These are phyloP conservation scores for Rhynchosporium secalis DNA, from an alignment of 2,329 filamentous ascomycete genomes.

Conservation along the genomic window DNA sequence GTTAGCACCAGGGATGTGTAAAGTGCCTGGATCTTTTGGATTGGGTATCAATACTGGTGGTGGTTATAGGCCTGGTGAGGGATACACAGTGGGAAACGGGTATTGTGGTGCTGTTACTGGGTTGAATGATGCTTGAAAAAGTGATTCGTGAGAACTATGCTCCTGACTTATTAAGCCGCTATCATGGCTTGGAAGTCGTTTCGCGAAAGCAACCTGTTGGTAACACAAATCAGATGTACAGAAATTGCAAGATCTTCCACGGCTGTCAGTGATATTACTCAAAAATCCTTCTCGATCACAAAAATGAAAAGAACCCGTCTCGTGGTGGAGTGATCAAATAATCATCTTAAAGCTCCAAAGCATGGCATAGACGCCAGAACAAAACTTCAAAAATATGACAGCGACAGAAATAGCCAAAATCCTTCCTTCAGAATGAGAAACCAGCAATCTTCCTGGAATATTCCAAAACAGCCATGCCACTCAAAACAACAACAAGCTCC, in stretches of 20 bases:
- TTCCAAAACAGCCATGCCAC: conserved; percentile 2
- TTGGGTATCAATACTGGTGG: conserved; percentile 10
- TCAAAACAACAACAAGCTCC: not conserved
- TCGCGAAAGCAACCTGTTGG: no score
- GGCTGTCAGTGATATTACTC: no score
- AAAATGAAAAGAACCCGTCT: no score
- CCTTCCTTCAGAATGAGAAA: not conserved
- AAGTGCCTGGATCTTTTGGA: not conserved
- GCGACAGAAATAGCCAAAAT: not conserved
- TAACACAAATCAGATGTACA: no score
- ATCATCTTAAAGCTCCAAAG: no score
- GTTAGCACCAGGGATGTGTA: not conserved
- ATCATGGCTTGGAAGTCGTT: no score
- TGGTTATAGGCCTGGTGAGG: conserved; percentile 7
- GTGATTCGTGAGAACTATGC: not conserved
- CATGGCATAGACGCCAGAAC: not conserved
- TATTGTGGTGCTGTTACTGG: conserved; percentile 7
- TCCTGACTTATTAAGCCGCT: no score
- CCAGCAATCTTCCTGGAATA: conserved; percentile 5
- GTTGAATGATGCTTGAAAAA: conserved; percentile 4
- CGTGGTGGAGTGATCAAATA: no score
- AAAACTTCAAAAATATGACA: not conserved
- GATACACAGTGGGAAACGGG: conserved; percentile 8
- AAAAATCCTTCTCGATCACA: no score
- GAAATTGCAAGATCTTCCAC: no score